Evolutionary conservation across 352 stramenopile species (phyloP).

Genomic region (Aphanomyces astaci): DNA sequence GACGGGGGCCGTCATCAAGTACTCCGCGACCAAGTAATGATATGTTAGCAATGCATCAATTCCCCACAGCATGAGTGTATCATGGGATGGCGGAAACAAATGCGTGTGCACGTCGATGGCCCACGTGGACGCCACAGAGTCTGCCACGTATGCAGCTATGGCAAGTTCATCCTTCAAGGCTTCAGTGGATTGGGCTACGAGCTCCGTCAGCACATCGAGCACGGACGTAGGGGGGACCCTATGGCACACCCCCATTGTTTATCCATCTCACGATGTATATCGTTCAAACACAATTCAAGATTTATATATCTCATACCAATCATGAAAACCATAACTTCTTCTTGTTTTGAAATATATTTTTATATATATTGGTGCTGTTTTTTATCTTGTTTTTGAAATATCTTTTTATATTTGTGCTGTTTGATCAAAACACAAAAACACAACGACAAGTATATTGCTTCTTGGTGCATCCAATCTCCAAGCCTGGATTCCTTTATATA

Average conservation of each 20-base stretch:
- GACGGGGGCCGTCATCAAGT: conserved; percentile 82
- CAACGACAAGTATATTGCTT: neutral
- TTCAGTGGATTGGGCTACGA: no score
- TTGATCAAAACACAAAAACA: neutral
- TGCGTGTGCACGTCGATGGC: conserved; percentile 90
- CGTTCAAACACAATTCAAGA: no score
- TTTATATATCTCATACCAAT: no score
- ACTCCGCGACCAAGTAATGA: conserved; percentile 93
- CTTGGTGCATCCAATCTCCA: no score
- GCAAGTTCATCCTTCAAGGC: neutral
- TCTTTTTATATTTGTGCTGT: no score
- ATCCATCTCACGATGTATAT: no score
- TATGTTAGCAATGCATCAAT: conserved; percentile 93
- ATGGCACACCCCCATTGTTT: no score
- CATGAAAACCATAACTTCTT: no score
- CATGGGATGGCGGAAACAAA: conserved; percentile 86
- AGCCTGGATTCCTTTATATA: no score
- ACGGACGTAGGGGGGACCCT: neutral
- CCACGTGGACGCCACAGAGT: neutral
- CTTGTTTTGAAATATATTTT: no score
- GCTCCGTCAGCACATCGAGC: neutral
- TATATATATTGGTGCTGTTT: no score
- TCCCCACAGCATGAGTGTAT: conserved; percentile 86
- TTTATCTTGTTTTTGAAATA: no score
- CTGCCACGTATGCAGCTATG: neutral